Evolutionary conservation across 139 green algal genomes (phyloP), one percentile per base, ranked within the genome.

Genomic region (Raphidocelis subcapitata): DNA sequence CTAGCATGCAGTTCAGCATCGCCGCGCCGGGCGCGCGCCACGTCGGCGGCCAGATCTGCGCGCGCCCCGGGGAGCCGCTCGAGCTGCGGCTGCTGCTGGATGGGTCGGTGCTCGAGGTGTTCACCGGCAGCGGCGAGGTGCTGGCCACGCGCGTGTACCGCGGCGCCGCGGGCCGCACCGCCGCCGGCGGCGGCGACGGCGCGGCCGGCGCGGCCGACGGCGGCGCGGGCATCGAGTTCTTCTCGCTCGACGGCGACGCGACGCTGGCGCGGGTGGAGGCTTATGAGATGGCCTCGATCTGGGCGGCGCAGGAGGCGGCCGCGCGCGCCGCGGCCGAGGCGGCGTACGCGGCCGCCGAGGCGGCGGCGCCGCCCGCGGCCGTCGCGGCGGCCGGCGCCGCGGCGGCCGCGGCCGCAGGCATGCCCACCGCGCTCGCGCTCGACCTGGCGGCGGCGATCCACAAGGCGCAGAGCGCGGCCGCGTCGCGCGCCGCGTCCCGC

Each of bases 101-200:
- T 71, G 75, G 86, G 74, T 93, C 85, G 15, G 73, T 32, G 44
- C n/a, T 92, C 1, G 87, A 93, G 77, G 81, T 92, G 1, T 89
- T 86, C 60, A 81, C 76, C 32, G 81, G 71, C 23, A 73, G 18
- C 4, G 84, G 84, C 31, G 81, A 90, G 76, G 84, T 86, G 57
- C 81, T 97, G 23, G 87, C 77, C 51, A 94, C 92, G 16, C 79
- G 92, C 29, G 82, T 95, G n/a, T 95, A 95, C 71, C 81, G 89
- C 0, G 90, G 91, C 4, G 52, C 63, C 26, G 46, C 57, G 57
- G n/a, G n/a, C n/a, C n/a, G n/a, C n/a, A n/a, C n/a, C n/a, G n/a
- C n/a, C n/a, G 75, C 24, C 82, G 20, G 8, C 84, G 80, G 10
- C 72, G 85, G 63, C 83, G 81, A n/a, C 63, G 33, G n/a, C n/a